Evolutionary conservation across 352 stramenopile genomes (phyloP).

Genomic region (Pythium dissotocum): DNA sequence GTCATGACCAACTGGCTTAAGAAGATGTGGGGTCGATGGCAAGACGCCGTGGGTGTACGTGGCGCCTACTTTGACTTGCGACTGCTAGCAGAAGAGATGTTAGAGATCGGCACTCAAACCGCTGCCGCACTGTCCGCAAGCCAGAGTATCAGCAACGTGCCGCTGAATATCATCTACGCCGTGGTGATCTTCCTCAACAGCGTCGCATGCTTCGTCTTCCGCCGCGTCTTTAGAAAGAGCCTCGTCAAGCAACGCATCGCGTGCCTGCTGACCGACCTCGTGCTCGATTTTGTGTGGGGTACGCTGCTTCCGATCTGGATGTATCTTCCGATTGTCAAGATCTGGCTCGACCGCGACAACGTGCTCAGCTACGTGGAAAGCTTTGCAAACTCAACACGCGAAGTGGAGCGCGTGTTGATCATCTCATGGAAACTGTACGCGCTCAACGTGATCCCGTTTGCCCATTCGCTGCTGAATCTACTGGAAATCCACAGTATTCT

Average conservation of each 20-base stretch:
- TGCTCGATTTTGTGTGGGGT: constrained; percentile 25
- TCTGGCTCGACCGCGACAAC: not conserved
- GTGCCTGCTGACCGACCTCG: constrained; percentile 10
- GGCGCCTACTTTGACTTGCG: constrained; percentile 13
- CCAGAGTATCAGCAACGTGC: constrained; percentile 12
- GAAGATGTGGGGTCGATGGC: too few relatives aligned
- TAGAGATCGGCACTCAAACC: not conserved
- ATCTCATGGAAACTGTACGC: not conserved
- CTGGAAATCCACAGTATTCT: constrained; percentile 8
- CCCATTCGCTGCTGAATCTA: constrained; percentile 10
- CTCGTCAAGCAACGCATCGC: constrained; percentile 3
- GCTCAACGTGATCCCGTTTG: constrained; percentile 20
- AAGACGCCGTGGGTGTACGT: not conserved
- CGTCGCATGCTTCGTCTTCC: not conserved
- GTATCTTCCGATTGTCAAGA: constrained; percentile 19
- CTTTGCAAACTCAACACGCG: not conserved
- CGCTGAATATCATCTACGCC: constrained; percentile 14
- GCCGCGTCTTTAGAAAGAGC: not conserved
- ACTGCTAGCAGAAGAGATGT: not conserved
- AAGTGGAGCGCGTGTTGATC: constrained; percentile 19
- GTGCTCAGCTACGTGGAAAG: not conserved
- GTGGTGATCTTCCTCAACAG: constrained; percentile 22
- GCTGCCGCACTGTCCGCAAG: not conserved
- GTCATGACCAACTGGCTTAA: too few relatives aligned
- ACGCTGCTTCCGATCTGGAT: constrained; percentile 25